phyloP scores from a whole-genome alignment of 106 monocot genomes.

The Allium sativum region DNA sequence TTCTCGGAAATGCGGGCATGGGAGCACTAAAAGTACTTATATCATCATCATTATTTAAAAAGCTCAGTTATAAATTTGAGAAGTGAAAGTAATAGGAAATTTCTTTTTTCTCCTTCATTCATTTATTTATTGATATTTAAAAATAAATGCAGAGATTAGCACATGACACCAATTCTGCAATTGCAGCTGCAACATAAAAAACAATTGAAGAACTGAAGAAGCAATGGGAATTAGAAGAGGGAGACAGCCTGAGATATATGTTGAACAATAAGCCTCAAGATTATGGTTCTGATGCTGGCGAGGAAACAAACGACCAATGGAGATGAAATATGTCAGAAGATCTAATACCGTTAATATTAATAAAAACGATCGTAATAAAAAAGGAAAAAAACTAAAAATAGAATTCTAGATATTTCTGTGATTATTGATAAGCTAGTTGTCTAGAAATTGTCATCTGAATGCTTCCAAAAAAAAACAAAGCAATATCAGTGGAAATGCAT shows the following conservation, averaged over 20 bases:
- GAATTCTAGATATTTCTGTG: too few relatives aligned
- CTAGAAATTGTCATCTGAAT: too few relatives aligned
- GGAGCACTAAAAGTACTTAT: conserved; percentile 77
- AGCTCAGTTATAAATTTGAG: not conserved
- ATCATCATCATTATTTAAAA: not conserved
- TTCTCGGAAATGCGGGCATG: conserved; percentile 98
- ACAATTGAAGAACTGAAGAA: conserved; percentile 77
- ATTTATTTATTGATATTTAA: not conserved
- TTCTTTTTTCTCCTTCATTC: not conserved
- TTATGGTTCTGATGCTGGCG: conserved; percentile 11
- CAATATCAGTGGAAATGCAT: too few relatives aligned
- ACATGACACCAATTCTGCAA: conserved; percentile 73
- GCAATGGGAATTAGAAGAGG: conserved; percentile 91
- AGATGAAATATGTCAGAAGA: not conserved
- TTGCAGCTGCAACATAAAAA: conserved; percentile 77
- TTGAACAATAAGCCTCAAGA: conserved; percentile 35
- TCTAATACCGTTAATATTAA: not conserved
- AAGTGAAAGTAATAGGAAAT: too few relatives aligned
- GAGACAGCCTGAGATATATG: conserved; percentile 71
- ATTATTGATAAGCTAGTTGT: too few relatives aligned
- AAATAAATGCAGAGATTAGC: conserved; percentile 60
- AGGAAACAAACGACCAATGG: not conserved
- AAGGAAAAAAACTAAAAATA: too few relatives aligned
- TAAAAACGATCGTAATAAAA: too few relatives aligned
- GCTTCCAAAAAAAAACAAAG: too few relatives aligned